Evolutionary conservation across 2,329 filamentous ascomycete genomes (phyloP).

Genomic region (Fusarium fujikuroi): DNA sequence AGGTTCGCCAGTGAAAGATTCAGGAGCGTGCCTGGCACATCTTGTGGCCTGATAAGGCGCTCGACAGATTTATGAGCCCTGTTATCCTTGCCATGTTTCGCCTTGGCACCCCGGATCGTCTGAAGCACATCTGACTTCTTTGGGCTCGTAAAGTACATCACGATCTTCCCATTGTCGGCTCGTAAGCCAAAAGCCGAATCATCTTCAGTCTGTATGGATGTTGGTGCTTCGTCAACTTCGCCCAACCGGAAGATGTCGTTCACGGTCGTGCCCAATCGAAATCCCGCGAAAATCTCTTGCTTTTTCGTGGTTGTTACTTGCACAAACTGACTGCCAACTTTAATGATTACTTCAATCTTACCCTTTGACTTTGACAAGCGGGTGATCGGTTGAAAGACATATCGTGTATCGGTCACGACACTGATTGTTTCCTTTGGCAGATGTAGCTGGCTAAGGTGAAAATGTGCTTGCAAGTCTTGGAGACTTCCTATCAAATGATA

Average conservation of each 20-base stretch:
- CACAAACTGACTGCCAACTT: slow-evolving; percentile 75
- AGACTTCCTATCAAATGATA: slow-evolving; percentile 74
- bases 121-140: slow-evolving; percentile 72
- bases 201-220: slow-evolving; percentile 72
- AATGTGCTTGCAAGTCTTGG: slow-evolving; percentile 73
- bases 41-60: slow-evolving; percentile 73
- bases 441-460: slow-evolving; percentile 73
- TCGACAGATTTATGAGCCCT: slow-evolving; percentile 70
- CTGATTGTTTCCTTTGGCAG: slow-evolving; percentile 77
- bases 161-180: slow-evolving; percentile 75
- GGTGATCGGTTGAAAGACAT: slow-evolving; percentile 72
- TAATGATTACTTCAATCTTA: slow-evolving; percentile 76
- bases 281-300: slow-evolving; percentile 72
- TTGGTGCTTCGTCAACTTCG: slow-evolving; percentile 74
- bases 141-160: slow-evolving; percentile 77
- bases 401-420: slow-evolving; percentile 73
- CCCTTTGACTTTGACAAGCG: slow-evolving; percentile 75
- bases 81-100: slow-evolving; percentile 72
- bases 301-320: slow-evolving; percentile 76
- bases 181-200: slow-evolving; percentile 74
- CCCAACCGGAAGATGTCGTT: slow-evolving; percentile 77
- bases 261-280: slow-evolving; percentile 70
- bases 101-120: slow-evolving; percentile 70
- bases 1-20: slow-evolving; percentile 76
- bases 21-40: slow-evolving; percentile 75